These are phyloP conservation scores for Termitomyces sp. DNA, from an alignment of 768 basidiomycete genomes.

Conservation along the genomic window DNA sequence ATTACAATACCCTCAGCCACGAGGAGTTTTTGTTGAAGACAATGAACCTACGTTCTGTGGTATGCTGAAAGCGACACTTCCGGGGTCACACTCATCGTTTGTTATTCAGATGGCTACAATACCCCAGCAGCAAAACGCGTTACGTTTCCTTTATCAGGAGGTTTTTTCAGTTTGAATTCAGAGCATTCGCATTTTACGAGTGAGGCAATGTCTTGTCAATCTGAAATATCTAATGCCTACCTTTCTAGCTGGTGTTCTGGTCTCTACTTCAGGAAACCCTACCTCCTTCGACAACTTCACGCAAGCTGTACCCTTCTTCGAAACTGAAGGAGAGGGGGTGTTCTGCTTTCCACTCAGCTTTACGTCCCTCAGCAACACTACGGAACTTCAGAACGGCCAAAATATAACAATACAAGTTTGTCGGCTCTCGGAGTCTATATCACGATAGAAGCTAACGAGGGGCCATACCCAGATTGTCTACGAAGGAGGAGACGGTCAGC, in stretches of 20 bases:
- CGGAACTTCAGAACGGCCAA: slow-evolving; percentile 54
- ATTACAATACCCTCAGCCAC: slow-evolving; percentile 68
- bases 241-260: slow-evolving; percentile 43
- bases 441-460: background rate
- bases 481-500: slow-evolving; percentile 65
- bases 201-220: slow-evolving; percentile 27
- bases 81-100: background rate
- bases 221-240: background rate
- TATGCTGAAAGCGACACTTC: slow-evolving; percentile 23
- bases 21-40: slow-evolving; percentile 64
- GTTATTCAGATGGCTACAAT: slow-evolving; percentile 57
- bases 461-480: slow-evolving; percentile 41
- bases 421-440: background rate
- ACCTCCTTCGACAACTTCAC: slow-evolving; percentile 45
- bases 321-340: slow-evolving; percentile 50
- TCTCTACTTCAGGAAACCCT: slow-evolving; percentile 56
- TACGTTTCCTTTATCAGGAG: slow-evolving; percentile 63
- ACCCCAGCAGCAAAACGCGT: slow-evolving; percentile 52
- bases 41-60: slow-evolving; percentile 67
- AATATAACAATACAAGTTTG: slow-evolving; percentile 69
- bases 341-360: slow-evolving; percentile 72
- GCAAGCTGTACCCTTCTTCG: slow-evolving; percentile 45
- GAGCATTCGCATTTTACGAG: slow-evolving; percentile 63
- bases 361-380: slow-evolving; percentile 35
- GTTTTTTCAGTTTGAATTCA: slow-evolving; percentile 59